These are phyloP conservation scores for Trichocladium uniseriatum DNA, from an alignment of 495 filamentous ascomycete species.

Conservation along the genomic window DNA sequence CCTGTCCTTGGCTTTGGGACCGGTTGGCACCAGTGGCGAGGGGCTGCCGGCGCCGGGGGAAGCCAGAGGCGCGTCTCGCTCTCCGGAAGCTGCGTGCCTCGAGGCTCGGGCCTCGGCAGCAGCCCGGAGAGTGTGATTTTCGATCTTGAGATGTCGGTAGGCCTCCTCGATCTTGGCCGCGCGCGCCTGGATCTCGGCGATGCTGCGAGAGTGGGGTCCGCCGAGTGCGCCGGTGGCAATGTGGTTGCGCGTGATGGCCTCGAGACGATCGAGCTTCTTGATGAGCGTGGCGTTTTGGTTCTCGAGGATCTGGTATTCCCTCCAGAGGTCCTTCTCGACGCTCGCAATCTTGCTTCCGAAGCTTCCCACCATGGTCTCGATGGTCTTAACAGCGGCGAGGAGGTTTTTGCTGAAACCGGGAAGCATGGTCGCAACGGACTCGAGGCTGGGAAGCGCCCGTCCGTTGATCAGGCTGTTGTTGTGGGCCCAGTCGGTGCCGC, in stretches of 20 bases:
- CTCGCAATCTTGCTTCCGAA: conserved; percentile 72
- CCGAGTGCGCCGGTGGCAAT: conserved; percentile 37
- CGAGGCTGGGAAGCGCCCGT: conserved; percentile 65
- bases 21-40: conserved; percentile 41
- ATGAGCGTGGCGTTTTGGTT: conserved; percentile 65
- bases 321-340: conserved; percentile 82
- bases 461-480: conserved; percentile 83
- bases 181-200: conserved; percentile 42
- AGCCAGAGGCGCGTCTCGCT: conserved; percentile 10
- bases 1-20: conserved; percentile 31
- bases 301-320: conserved; percentile 83
- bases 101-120: conserved; percentile 38
- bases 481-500: conserved; percentile 85
- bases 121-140: conserved; percentile 63
- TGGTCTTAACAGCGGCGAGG: conserved; percentile 72
- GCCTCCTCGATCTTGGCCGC: conserved; percentile 65
- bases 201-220: conserved; percentile 12
- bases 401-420: conserved; percentile 84
- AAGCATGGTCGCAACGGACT: conserved; percentile 70
- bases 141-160: conserved; percentile 73
- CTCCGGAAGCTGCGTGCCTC: conserved; percentile 18
- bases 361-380: conserved; percentile 70
- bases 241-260: conserved; percentile 55
- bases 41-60: conserved; percentile 33
- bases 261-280: conserved; percentile 81